phyloP scores from a whole-genome alignment of 2,329 filamentous ascomycete species.

The Stagonosporopsis cucurbitacearum region DNA sequence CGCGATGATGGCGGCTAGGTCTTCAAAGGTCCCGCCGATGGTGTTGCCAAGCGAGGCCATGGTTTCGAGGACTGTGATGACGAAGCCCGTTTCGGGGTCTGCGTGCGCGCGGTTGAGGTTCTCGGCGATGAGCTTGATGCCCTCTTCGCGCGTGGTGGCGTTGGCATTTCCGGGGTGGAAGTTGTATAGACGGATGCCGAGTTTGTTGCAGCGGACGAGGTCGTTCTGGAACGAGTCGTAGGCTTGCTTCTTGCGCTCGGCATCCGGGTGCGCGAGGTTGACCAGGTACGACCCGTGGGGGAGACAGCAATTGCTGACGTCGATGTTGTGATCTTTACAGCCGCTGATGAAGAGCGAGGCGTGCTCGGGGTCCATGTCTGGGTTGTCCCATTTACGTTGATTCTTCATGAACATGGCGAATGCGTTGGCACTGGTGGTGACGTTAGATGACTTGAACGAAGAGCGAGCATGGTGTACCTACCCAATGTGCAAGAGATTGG shows the following conservation, averaged over 20 bases:
- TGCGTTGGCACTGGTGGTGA: conserved; percentile 72
- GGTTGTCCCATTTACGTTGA: conserved; percentile 92
- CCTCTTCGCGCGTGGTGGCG: conserved; percentile 69
- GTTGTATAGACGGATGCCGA: conserved; percentile 94
- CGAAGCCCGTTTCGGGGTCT: conserved; percentile 68
- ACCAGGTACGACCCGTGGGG: conserved; percentile 97
- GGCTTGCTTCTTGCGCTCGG: conserved; percentile 80
- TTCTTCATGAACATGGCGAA: conserved; percentile 97
- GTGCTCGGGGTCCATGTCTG: conserved; percentile 73
- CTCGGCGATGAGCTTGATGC: conserved; percentile 77
- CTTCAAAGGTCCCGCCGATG: conserved; percentile 83
- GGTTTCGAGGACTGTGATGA: conserved; percentile 88
- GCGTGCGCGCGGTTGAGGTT: conserved; percentile 83
- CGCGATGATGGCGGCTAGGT: conserved; percentile 83
- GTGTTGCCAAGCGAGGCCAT: conserved; percentile 90
- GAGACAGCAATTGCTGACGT: conserved; percentile 75
- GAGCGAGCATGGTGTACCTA: conserved; percentile 33
- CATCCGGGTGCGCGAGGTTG: conserved; percentile 87
- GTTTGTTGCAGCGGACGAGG: conserved; percentile 78
- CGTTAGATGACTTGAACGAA: conserved; percentile 26
- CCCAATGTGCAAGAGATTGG: conserved; percentile 78
- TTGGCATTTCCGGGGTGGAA: conserved; percentile 90
- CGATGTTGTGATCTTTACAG: conserved; percentile 74
- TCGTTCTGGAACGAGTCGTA: conserved; percentile 89
- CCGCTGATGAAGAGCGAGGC: conserved; percentile 72